These are phyloP conservation scores for Penicillium sp. DNA, from an alignment of 2,329 filamentous ascomycete genomes.

Conservation along the genomic window DNA sequence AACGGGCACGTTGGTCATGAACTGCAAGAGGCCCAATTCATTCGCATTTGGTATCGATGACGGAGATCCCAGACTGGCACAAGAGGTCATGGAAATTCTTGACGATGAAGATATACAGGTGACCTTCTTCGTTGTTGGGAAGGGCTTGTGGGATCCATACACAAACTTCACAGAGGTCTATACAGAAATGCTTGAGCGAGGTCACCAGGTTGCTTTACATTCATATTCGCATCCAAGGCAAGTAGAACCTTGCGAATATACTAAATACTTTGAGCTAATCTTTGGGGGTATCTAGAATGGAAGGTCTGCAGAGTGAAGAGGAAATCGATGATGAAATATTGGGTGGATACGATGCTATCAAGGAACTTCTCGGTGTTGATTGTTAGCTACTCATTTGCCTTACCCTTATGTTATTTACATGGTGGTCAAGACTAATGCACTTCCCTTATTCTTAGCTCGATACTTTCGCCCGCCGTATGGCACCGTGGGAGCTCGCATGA, in stretches of 20 bases:
- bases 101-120: constrained; percentile 60
- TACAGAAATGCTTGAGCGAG: constrained; percentile 56
- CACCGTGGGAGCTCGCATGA: constrained; percentile 63
- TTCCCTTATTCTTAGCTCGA: constrained; percentile 25
- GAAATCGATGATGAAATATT: constrained; percentile 38
- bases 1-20: constrained; percentile 58
- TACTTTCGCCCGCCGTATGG: constrained; percentile 71
- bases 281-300: constrained; percentile 27
- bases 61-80: constrained; percentile 57
- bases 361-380: constrained; percentile 27
- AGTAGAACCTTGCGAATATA: constrained; percentile 12
- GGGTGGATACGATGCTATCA: constrained; percentile 29
- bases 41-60: constrained; percentile 73
- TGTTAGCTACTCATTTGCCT: constrained; percentile 23
- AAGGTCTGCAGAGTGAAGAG: constrained; percentile 26
- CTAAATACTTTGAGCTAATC: not conserved
- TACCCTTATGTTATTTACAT: constrained; percentile 41
- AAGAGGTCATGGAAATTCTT: constrained; percentile 59
- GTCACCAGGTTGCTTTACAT: constrained; percentile 67
- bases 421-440: constrained; percentile 21
- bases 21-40: constrained; percentile 63
- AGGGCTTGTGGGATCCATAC: constrained; percentile 54
- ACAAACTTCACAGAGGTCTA: constrained; percentile 64
- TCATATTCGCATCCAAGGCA: constrained; percentile 65
- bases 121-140: constrained; percentile 68